Percentiles rank a stretch among this genome's conserved stretches.
Conservation (phyloP, 2,329 filamentous ascomycete genomes). For the Penicillium sp. region DNA sequence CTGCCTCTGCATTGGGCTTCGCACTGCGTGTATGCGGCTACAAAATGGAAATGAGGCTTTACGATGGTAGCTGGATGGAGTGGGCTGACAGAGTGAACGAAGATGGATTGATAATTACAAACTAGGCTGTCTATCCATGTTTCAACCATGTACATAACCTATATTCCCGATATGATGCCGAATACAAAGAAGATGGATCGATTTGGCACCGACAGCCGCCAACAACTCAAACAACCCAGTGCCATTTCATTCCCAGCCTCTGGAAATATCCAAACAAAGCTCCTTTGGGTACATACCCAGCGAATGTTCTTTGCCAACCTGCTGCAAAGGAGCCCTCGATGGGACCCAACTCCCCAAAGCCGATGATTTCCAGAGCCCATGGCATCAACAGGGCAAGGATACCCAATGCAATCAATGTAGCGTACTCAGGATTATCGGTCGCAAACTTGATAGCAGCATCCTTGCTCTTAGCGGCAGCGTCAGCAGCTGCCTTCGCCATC, state of each 20-base stretch:
- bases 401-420: not conserved
- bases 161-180: too few species aligned
- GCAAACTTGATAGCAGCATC: not conserved
- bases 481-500: not conserved
- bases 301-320: not conserved
- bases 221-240: not conserved
- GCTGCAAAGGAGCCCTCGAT: not conserved
- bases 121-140: not conserved
- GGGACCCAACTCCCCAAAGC: not conserved
- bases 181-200: too few species aligned
- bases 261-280: not conserved
- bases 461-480: not conserved
- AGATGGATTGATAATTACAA: not conserved
- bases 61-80: not conserved
- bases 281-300: not conserved
- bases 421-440: not conserved
- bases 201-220: not conserved
- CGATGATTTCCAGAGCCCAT: not conserved
- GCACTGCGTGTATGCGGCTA: not conserved
- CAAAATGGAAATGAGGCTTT: not conserved
- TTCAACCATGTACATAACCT: too few species aligned
- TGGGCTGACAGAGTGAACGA: not conserved
- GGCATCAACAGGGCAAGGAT: not conserved
- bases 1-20: not conserved
- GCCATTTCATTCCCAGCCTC: not conserved